These are phyloP conservation scores for Fusarium beomiforme DNA, from an alignment of 2,329 filamentous ascomycete species.

Conservation along the genomic window DNA sequence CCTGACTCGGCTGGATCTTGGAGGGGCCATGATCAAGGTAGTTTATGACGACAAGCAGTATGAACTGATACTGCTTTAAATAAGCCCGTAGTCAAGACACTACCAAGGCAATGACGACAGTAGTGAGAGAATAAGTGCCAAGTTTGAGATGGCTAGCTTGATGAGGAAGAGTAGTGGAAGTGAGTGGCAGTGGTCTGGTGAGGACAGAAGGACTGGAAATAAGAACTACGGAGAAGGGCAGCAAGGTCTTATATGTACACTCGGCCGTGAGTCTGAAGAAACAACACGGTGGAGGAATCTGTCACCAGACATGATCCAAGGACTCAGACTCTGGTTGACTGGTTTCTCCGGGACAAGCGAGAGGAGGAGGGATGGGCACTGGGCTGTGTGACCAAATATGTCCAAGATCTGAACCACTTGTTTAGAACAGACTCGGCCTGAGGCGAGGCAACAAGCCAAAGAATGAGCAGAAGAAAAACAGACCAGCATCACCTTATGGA, in stretches of 20 bases:
- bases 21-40: conserved; percentile 45
- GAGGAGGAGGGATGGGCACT: conserved; percentile 45
- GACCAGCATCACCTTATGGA: conserved; percentile 39
- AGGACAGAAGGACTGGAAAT: conserved; percentile 10
- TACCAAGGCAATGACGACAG: conserved; percentile 12
- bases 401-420: conserved; percentile 49
- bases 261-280: conserved; percentile 39
- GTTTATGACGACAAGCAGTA: conserved; percentile 1
- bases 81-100: neutral
- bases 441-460: conserved; percentile 46
- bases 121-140: neutral
- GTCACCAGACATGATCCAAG: conserved; percentile 33
- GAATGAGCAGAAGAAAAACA: conserved; percentile 32
- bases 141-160: neutral
- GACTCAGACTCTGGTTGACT: conserved; percentile 30
- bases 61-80: neutral
- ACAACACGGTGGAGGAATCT: conserved; percentile 38
- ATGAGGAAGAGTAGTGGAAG: conserved; percentile 8
- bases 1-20: conserved; percentile 47
- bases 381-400: conserved; percentile 50
- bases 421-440: conserved; percentile 49
- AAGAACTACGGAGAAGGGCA: conserved; percentile 29
- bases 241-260: conserved; percentile 41
- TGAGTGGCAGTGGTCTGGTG: conserved; percentile 21
- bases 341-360: conserved; percentile 39